Evolutionary conservation across 2,329 filamentous ascomycete species (phyloP), one percentile per base, ranked within the genome.

Genomic region (Hymenoscyphus fraxineus): DNA sequence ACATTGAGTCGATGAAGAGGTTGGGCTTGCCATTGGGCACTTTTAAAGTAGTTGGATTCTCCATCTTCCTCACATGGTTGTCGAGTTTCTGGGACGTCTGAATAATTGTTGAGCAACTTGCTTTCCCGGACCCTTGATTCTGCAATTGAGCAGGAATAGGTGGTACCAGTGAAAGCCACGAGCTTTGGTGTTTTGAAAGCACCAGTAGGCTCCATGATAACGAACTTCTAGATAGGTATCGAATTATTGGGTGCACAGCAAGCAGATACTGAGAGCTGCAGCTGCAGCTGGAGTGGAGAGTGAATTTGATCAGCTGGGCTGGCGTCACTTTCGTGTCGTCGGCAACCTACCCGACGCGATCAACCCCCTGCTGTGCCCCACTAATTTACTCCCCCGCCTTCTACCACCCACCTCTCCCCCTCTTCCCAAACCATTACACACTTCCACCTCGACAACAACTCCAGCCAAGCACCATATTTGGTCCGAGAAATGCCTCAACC

Each of bases 21-120:
- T 31, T 39, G 32, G 22, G 35, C 62, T 59, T 70, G 73, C 75
- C 75, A 76, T 73, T 76, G 71, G n/a, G 70, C 70, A 51, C 71
- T 73, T 65, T 76, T 76, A 63, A 76, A 76, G 65, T 75, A 74
- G 69, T 76, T 76, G 13, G 56, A 62, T 57, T 76, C 74, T 35
- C 35, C 7, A 39, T 69, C 67, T 13, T 69, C 65, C 9, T 69
- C 68, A 54, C 35, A 57, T 31, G 22, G 61, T 38, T 31, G 41
- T 22, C 31, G 39, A 13, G 19, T 51, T 1, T 19, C 4, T 41
- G 56, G 55, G n/a, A 16, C 16, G 59, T 32, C 27, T 10, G 22
- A 39, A 39, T 15, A 6, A 3, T 12, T 56, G 64, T 63, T 60
- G 39, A 27, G 38, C 16, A 64, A 40, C 22, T 60, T 64, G 55